These are phyloP conservation scores for Colletotrichum echinochloae DNA, from an alignment of 2,329 filamentous ascomycete genomes.

Conservation along the genomic window DNA sequence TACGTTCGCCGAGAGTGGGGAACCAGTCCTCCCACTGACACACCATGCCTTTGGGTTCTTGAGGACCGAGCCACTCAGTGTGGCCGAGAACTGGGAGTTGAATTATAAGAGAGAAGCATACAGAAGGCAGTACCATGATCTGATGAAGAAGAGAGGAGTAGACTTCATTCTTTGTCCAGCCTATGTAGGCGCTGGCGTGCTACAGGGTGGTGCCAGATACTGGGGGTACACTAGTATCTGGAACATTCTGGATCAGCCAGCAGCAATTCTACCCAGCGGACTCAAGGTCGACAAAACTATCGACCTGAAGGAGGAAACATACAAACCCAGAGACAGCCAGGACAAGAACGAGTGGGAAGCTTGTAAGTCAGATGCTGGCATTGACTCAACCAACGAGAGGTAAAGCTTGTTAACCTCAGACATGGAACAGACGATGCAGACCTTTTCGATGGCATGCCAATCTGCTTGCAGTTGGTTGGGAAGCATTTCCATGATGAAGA, in stretches of 20 bases:
- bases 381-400: background rate
- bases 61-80: background rate
- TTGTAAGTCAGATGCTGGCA: slow-evolving; percentile 13
- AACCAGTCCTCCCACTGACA: slow-evolving; percentile 19
- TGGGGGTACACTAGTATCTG: slow-evolving; percentile 30
- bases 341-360: slow-evolving; percentile 25
- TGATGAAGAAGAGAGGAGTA: slow-evolving; percentile 22
- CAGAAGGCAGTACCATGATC: slow-evolving; percentile 22
- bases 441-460: slow-evolving; percentile 9
- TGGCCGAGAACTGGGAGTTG: slow-evolving; percentile 17
- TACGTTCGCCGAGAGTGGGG: slow-evolving; percentile 23
- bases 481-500: slow-evolving; percentile 35
- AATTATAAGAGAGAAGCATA: slow-evolving; percentile 22
- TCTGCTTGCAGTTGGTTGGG: slow-evolving; percentile 27
- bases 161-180: slow-evolving; percentile 33
- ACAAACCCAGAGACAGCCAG: background rate
- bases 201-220: slow-evolving; percentile 30
- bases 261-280: slow-evolving; percentile 17
- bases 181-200: slow-evolving; percentile 20
- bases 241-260: slow-evolving; percentile 30
- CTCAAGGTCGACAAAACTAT: slow-evolving; percentile 7
- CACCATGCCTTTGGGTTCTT: slow-evolving; percentile 17
- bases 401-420: background rate
- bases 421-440: slow-evolving; percentile 19
- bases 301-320: background rate